These are phyloP conservation scores for Mycena sp. DNA, from an alignment of 1,284 basidiomycete species.

Conservation along the genomic window DNA sequence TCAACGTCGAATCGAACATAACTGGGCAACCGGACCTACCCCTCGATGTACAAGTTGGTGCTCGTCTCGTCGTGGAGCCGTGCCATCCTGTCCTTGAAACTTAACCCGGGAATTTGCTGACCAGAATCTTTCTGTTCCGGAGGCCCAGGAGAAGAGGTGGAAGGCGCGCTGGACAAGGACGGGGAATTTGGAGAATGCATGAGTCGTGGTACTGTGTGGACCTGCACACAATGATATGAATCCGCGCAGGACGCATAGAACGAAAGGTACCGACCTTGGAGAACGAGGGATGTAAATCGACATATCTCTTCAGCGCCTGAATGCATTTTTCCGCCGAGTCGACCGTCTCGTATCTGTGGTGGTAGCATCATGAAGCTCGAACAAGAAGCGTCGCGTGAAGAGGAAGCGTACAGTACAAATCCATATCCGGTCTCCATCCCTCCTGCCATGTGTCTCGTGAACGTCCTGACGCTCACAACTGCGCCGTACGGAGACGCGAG, in stretches of 20 bases:
- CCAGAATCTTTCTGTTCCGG: neutral
- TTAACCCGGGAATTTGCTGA: slow-evolving; percentile 4
- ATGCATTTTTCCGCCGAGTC: slow-evolving; percentile 78
- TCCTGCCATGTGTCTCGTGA: slow-evolving; percentile 67
- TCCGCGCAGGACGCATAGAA: neutral
- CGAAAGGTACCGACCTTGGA: slow-evolving; percentile 50
- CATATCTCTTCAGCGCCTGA: slow-evolving; percentile 61
- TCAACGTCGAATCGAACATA: neutral
- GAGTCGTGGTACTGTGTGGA: slow-evolving; percentile 77
- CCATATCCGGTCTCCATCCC: slow-evolving; percentile 74
- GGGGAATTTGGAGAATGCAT: slow-evolving; percentile 43
- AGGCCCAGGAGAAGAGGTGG: slow-evolving; percentile 5
- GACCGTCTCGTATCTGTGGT: slow-evolving; percentile 65
- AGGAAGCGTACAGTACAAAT: slow-evolving; percentile 72
- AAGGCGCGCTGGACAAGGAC: slow-evolving; percentile 11
- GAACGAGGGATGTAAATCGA: slow-evolving; percentile 81
- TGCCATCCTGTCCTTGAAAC: slow-evolving; percentile 78
- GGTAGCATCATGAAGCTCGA: slow-evolving; percentile 3
- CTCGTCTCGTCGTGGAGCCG: slow-evolving; percentile 66
- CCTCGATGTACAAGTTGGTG: slow-evolving; percentile 81
- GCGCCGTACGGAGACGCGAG: slow-evolving; percentile 63
- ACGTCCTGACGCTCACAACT: slow-evolving; percentile 68
- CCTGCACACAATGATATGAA: slow-evolving; percentile 54
- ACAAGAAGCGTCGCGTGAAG: neutral
- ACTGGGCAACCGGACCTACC: slow-evolving; percentile 48